phyloP scores from a whole-genome alignment of 306 rosid genomes.

The Vicia faba region DNA sequence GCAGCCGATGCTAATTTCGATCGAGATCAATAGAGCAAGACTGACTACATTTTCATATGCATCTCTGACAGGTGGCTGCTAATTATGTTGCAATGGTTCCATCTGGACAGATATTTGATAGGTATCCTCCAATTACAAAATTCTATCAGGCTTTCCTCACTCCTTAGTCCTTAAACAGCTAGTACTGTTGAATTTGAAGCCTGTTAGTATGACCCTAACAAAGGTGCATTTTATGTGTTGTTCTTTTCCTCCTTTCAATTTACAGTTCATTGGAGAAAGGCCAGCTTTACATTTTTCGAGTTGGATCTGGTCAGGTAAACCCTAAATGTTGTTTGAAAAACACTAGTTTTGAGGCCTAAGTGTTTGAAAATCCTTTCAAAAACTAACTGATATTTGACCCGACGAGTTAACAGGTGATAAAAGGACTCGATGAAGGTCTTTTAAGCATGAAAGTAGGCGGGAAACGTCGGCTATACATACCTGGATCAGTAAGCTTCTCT shows the following conservation, averaged over 20 bases:
- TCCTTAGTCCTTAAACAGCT: conserved; percentile 3
- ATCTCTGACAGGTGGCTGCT: conserved; percentile 76
- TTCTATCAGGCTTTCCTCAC: no score
- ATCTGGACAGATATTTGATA: conserved; percentile 94
- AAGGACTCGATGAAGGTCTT: conserved; percentile 96
- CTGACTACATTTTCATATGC: conserved; percentile 22
- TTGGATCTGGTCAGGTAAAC: conserved; percentile 89
- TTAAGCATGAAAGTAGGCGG: conserved; percentile 89
- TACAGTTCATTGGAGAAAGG: conserved; percentile 95
- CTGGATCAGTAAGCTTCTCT: conserved; percentile 76
- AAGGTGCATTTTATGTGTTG: conserved; percentile 27
- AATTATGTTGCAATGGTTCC: conserved; percentile 98
- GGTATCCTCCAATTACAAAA: no score
- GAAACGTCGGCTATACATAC: conserved; percentile 86
- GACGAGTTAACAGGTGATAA: conserved; percentile 74
- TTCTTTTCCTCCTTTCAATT: conserved; percentile 19
- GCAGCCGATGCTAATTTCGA: not conserved
- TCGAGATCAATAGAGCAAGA: conserved; percentile 5
- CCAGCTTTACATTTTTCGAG: conserved; percentile 73
- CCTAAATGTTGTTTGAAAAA: conserved; percentile 12
- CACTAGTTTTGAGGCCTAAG: conserved; percentile 3
- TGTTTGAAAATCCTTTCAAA: not conserved
- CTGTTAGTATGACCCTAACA: conserved; percentile 24
- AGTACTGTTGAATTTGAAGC: conserved; percentile 1
- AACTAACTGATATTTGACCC: conserved; percentile 35